Evolutionary conservation across 345 rosid genomes (phyloP).

Genomic region (Hibiscus syriacus): DNA sequence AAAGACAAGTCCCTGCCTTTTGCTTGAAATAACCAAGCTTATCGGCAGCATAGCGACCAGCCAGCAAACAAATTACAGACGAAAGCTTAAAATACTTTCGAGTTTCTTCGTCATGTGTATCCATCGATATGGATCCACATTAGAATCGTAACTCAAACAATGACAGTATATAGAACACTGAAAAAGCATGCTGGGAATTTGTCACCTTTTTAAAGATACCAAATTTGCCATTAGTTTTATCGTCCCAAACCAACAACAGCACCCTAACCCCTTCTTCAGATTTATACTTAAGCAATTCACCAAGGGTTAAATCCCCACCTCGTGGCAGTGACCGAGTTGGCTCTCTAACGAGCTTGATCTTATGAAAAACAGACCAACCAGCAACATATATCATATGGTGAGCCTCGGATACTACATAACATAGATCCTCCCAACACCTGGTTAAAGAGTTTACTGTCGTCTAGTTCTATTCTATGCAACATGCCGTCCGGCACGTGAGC

Average conservation of each 20-base stretch:
- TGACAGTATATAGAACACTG: background rate
- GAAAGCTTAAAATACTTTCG: conserved; percentile 85
- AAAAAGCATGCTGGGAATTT: background rate
- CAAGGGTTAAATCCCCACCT: conserved; percentile 72
- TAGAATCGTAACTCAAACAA: background rate
- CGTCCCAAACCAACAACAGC: conserved; percentile 85
- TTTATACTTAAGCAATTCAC: conserved; percentile 88
- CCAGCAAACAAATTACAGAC: conserved; percentile 73
- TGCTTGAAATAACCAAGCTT: conserved; percentile 77
- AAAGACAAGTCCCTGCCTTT: conserved; percentile 34
- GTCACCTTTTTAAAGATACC: conserved; percentile 61
- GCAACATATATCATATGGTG: conserved; percentile 80
- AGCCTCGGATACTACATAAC: conserved; percentile 78
- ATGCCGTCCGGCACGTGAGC: conserved; percentile 56
- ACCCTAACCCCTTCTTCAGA: conserved; percentile 92
- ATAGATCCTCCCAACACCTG: conserved; percentile 94
- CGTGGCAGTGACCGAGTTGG: conserved; percentile 51
- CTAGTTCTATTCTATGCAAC: conserved; percentile 43
- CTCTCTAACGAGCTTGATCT: conserved; percentile 78
- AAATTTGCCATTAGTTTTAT: conserved; percentile 70
- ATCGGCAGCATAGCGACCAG: conserved; percentile 83
- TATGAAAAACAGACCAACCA: conserved; percentile 88
- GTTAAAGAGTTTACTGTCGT: conserved; percentile 34
- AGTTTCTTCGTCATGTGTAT: conserved; percentile 92
- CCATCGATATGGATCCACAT: conserved; percentile 23